Evolutionary conservation across 2,329 filamentous ascomycete genomes (phyloP).

Genomic region (Monosporascus sp.): DNA sequence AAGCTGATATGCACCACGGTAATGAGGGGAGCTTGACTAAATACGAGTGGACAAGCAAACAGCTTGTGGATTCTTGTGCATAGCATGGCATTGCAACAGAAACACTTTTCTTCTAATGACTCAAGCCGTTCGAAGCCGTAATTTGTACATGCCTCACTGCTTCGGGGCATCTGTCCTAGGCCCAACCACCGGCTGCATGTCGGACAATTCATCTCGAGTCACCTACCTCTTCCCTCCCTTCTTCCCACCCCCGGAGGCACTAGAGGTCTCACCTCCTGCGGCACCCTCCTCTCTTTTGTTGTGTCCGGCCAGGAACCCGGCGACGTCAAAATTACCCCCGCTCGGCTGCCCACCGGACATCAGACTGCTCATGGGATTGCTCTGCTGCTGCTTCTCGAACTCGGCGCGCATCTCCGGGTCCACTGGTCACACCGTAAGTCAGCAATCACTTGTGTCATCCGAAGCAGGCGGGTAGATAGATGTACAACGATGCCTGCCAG

Average conservation of each 20-base stretch:
- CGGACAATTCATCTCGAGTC: background rate
- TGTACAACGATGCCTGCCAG: background rate
- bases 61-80: no score
- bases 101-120: no score
- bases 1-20: no score
- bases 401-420: slow-evolving; percentile 93
- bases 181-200: background rate
- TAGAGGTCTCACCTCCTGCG: slow-evolving; percentile 11
- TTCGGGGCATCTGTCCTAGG: no score
- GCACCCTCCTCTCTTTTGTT: slow-evolving; percentile 34
- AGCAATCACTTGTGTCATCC: no score
- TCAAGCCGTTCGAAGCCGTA: no score
- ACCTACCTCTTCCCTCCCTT: slow-evolving; percentile 36
- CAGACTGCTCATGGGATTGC: slow-evolving; percentile 59
- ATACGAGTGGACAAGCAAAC: no score
- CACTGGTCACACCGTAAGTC: slow-evolving; percentile 51
- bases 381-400: slow-evolving; percentile 84
- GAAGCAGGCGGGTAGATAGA: background rate
- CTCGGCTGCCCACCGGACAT: slow-evolving; percentile 37
- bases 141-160: no score
- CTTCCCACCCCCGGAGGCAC: slow-evolving; percentile 27
- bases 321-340: slow-evolving; percentile 54
- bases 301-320: slow-evolving; percentile 56
- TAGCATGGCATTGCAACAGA: no score
- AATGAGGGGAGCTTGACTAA: no score